phyloP scores from a whole-genome alignment of 352 stramenopile genomes.

The Pilasporangium apinafurcum region DNA sequence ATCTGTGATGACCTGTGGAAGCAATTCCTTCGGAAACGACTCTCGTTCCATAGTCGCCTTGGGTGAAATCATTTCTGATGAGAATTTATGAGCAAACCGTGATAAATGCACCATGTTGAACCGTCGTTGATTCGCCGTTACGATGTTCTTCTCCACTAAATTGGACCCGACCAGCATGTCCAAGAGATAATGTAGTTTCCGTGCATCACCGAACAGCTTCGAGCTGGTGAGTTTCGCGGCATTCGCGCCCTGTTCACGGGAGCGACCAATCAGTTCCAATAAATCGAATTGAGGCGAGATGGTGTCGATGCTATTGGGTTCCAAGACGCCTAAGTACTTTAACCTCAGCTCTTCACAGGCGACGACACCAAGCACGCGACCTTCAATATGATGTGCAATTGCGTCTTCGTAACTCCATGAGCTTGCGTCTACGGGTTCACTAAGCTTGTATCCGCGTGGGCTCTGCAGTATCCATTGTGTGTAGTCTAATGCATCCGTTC shows the following conservation, averaged over 20 bases:
- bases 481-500: slow-evolving; percentile 23
- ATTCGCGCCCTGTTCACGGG: slow-evolving; percentile 51
- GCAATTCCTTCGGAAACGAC: slow-evolving; percentile 50
- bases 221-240: slow-evolving; percentile 47
- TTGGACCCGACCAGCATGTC: slow-evolving; percentile 61
- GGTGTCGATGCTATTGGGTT: slow-evolving; percentile 44
- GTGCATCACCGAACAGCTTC: slow-evolving; percentile 55
- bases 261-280: slow-evolving; percentile 68
- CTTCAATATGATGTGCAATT: slow-evolving; percentile 28
- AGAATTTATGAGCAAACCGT: slow-evolving; percentile 54
- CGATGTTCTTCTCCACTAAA: slow-evolving; percentile 72
- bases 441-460: slow-evolving; percentile 53
- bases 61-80: slow-evolving; percentile 61
- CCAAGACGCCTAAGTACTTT: slow-evolving; percentile 58
- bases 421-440: slow-evolving; percentile 46
- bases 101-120: slow-evolving; percentile 82
- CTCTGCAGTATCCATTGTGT: slow-evolving; percentile 50
- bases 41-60: slow-evolving; percentile 44
- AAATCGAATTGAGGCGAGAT: slow-evolving; percentile 69
- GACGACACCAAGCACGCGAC: slow-evolving; percentile 63
- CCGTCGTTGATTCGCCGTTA: slow-evolving; percentile 50
- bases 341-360: slow-evolving; percentile 59
- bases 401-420: slow-evolving; percentile 56
- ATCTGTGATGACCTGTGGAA: slow-evolving; percentile 52
- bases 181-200: slow-evolving; percentile 79